Evolutionary conservation across 2,329 filamentous ascomycete species (phyloP).

Genomic region (Fusarium denticulatum): DNA sequence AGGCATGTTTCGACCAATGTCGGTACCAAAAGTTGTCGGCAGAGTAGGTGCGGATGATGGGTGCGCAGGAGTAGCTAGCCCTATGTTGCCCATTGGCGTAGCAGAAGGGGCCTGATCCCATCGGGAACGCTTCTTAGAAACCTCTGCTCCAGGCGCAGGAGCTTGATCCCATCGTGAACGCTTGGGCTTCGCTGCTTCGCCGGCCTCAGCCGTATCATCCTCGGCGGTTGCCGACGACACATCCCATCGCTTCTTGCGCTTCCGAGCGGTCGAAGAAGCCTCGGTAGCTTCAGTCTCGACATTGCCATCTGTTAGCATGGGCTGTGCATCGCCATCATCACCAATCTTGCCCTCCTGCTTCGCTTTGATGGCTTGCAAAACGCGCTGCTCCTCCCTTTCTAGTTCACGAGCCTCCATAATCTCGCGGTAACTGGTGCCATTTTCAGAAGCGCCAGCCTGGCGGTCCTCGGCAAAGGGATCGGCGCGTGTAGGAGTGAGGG

Average conservation of each 20-base stretch:
- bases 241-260: conserved; percentile 97
- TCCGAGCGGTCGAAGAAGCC: conserved; percentile 70
- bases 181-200: conserved; percentile 71
- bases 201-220: conserved; percentile 60
- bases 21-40: conserved; percentile 79
- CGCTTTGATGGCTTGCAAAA: conserved; percentile 81
- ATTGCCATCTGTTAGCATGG: conserved; percentile 78
- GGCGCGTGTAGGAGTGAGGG: conserved; percentile 83
- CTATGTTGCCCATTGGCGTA: conserved; percentile 77
- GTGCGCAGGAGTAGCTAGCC: conserved; percentile 82
- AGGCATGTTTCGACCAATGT: conserved; percentile 81
- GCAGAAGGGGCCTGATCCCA: conserved; percentile 92
- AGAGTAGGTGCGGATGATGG: conserved; percentile 66
- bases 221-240: conserved; percentile 68
- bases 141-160: conserved; percentile 66
- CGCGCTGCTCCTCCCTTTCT: conserved; percentile 91
- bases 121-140: conserved; percentile 79
- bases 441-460: conserved; percentile 71
- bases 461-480: conserved; percentile 85
- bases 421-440: conserved; percentile 86
- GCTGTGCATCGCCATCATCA: conserved; percentile 73
- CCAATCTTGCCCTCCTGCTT: conserved; percentile 67
- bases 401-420: conserved; percentile 91
- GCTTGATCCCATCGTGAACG: conserved; percentile 90
- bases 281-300: conserved; percentile 75